Percentiles rank a stretch among this genome's conserved stretches.
Conservation (phyloP, 2,329 filamentous ascomycete genomes). For the Fusarium sp. region DNA sequence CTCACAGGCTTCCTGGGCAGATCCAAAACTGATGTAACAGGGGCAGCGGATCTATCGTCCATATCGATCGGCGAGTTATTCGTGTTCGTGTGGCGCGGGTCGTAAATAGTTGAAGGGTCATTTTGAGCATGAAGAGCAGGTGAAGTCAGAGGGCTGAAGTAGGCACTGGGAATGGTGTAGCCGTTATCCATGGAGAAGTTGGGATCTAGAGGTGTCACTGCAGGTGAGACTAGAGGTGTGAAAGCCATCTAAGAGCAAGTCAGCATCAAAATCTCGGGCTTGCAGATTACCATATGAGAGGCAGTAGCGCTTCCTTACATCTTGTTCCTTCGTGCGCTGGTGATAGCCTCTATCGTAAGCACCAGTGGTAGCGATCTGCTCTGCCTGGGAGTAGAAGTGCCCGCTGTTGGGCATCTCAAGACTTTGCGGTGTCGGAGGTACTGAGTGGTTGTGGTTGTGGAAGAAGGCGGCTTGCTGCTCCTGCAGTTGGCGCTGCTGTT, state of each 20-base stretch:
- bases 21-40: conserved; percentile 57
- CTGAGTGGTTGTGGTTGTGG: conserved; percentile 66
- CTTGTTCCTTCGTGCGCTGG: conserved; percentile 74
- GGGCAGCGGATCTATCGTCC: conserved; percentile 58
- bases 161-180: conserved; percentile 74
- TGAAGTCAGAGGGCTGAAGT: conserved; percentile 86
- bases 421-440: conserved; percentile 84
- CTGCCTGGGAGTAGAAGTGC: conserved; percentile 70
- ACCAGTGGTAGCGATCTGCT: conserved; percentile 64
- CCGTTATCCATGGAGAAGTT: conserved; percentile 70
- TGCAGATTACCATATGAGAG: background rate
- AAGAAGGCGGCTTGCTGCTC: conserved; percentile 69
- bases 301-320: conserved; percentile 57
- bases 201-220: conserved; percentile 80
- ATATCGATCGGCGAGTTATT: conserved; percentile 68
- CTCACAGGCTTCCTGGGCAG: conserved; percentile 61
- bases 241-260: conserved; percentile 70
- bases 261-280: conserved; percentile 13
- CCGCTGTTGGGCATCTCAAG: conserved; percentile 72
- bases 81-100: conserved; percentile 49
- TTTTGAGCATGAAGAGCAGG: conserved; percentile 75
- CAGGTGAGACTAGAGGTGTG: conserved; percentile 85
- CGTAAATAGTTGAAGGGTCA: conserved; percentile 37
- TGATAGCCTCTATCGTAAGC: conserved; percentile 73
- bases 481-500: conserved; percentile 68